These are phyloP conservation scores for Spatholobus suberectus DNA, from an alignment of 306 rosid species.

Conservation along the genomic window DNA sequence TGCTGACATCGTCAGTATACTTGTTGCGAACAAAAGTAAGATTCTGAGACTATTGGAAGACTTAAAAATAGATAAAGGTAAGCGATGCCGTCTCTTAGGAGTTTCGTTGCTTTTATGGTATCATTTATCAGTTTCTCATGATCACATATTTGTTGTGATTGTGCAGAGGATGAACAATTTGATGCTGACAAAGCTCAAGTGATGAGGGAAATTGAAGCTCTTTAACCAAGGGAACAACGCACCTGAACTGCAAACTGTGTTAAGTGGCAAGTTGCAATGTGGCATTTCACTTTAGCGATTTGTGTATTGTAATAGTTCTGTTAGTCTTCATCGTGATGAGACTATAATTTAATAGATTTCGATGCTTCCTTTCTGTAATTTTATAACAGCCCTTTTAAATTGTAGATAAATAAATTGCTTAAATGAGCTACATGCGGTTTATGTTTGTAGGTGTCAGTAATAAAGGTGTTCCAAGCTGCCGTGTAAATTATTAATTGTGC, in stretches of 20 bases:
- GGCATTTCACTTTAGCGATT: conserved; percentile 37
- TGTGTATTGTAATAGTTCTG: conserved; percentile 51
- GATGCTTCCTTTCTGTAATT: conserved; percentile 50
- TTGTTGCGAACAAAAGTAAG: conserved; percentile 87
- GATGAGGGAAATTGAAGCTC: conserved; percentile 87
- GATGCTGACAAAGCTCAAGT: conserved; percentile 98
- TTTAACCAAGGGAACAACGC: conserved; percentile 57
- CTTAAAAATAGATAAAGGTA: conserved; percentile 92
- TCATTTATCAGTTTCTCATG: conserved; percentile 22
- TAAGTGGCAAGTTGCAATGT: conserved; percentile 28
- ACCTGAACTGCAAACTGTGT: conserved; percentile 42
- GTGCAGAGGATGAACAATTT: conserved; percentile 91
- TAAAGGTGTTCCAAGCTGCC: conserved; percentile 29
- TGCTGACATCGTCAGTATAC: conserved; percentile 77
- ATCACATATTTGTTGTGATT: conserved; percentile 30
- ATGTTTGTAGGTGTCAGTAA: conserved; percentile 26
- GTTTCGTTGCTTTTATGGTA: conserved; percentile 25
- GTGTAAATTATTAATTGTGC: conserved; percentile 40
- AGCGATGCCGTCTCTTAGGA: background rate
- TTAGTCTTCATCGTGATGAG: conserved; percentile 38
- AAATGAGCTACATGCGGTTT: conserved; percentile 38
- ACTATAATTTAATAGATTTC: conserved; percentile 29
- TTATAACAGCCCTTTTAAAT: conserved; percentile 45
- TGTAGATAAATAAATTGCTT: conserved; percentile 76
- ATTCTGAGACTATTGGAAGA: conserved; percentile 90